These are phyloP conservation scores for Henckelia pumila DNA, from an alignment of 257 asterid species.

Conservation along the genomic window DNA sequence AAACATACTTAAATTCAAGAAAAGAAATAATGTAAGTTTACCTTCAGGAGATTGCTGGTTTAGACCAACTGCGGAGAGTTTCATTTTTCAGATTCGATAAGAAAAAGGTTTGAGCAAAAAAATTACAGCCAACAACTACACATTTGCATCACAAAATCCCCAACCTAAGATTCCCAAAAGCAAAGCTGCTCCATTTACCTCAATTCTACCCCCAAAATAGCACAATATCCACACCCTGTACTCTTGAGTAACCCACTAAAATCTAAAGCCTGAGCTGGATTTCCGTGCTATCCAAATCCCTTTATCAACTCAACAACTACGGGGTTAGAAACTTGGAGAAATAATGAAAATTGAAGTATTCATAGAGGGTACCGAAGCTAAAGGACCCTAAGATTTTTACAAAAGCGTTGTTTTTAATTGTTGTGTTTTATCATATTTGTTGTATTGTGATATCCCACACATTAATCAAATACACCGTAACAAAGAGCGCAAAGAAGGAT, in stretches of 20 bases:
- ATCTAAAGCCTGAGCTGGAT: constrained; percentile 30
- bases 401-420: too few species aligned
- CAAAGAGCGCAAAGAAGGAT: too few species aligned
- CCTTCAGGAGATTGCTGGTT: constrained; percentile 69
- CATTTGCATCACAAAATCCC: constrained; percentile 24
- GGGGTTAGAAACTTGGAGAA: constrained; percentile 16
- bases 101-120: constrained; percentile 23
- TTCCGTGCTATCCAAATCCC: constrained; percentile 6
- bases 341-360: constrained; percentile 14
- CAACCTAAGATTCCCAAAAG: constrained; percentile 11
- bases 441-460: too few species aligned
- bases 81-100: constrained; percentile 51
- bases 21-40: constrained; percentile 24
- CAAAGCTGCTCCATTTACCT: constrained; percentile 27
- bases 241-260: constrained; percentile 29
- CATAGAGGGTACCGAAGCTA: constrained; percentile 22
- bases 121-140: constrained; percentile 27
- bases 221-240: constrained; percentile 28
- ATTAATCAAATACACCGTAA: too few species aligned
- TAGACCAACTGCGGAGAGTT: constrained; percentile 44
- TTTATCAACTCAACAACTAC: constrained; percentile 30
- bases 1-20: background rate
- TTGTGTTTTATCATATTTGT: too few species aligned
- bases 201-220: constrained; percentile 32
- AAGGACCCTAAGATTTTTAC: too few species aligned